Evolutionary conservation across 2,329 filamentous ascomycete species (phyloP).

Genomic region (Botrytis byssoidea): DNA sequence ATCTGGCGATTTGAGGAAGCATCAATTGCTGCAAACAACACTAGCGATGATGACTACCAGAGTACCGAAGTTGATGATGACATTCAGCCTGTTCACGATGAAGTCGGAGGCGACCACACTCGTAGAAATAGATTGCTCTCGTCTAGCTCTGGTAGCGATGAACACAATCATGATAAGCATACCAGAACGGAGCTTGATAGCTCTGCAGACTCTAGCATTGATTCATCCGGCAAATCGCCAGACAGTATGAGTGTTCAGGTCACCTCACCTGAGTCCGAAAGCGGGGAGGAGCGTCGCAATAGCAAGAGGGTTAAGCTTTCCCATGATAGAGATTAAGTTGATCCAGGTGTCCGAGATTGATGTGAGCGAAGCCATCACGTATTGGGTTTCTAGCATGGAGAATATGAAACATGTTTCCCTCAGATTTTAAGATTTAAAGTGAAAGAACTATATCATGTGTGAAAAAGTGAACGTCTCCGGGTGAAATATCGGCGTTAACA

Average conservation of each 20-base stretch:
- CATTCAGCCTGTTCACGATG: background rate
- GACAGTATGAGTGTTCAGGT: too few relatives aligned
- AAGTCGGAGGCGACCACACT: background rate
- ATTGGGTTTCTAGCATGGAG: background rate
- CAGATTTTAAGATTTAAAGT: background rate
- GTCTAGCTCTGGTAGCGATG: background rate
- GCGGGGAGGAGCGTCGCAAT: background rate
- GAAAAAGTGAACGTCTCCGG: too few relatives aligned
- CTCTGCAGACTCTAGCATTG: background rate
- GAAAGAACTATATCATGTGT: background rate
- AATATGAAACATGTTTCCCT: background rate
- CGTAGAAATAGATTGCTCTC: fast-evolving
- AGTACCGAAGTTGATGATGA: background rate
- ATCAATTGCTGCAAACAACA: background rate
- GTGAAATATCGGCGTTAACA: background rate
- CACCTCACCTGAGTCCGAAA: background rate
- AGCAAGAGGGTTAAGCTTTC: background rate
- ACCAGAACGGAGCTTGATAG: background rate
- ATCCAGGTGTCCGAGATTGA: too few relatives aligned
- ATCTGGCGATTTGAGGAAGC: background rate
- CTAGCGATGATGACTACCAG: background rate
- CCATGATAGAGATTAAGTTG: too few relatives aligned
- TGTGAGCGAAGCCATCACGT: too few relatives aligned
- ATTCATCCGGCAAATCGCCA: background rate
- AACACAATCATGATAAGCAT: fast-evolving